phyloP scores from a whole-genome alignment of 805 yeast genomes.

The Metschnikowia henanensis region DNA sequence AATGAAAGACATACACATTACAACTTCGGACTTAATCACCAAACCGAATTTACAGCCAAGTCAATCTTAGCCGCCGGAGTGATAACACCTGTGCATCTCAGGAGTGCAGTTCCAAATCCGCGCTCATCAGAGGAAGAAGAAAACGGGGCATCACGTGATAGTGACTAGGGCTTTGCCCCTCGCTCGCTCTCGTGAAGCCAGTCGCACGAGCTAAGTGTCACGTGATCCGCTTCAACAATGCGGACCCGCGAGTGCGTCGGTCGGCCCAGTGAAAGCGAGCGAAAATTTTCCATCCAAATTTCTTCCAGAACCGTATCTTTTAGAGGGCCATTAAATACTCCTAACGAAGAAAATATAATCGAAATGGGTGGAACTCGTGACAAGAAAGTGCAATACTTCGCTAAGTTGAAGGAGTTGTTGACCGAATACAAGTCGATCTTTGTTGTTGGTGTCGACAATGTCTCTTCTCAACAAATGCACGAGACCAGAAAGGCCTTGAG shows the following conservation, averaged over 20 bases:
- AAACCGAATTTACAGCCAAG: too few relatives aligned
- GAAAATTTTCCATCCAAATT: constrained; percentile 11
- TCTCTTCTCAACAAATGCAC: constrained; percentile 99
- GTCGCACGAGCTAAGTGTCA: neutral
- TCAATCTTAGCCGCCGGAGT: too few relatives aligned
- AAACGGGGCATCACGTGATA: constrained; percentile 8
- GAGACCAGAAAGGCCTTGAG: constrained; percentile 97
- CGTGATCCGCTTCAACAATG: too few relatives aligned
- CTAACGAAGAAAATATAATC: constrained; percentile 71
- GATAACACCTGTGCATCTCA: too few relatives aligned
- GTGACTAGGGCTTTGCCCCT: constrained; percentile 5
- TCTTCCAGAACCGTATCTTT: constrained; percentile 15
- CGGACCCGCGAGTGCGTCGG: too few relatives aligned
- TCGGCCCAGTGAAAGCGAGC: constrained; percentile 4
- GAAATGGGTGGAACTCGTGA: constrained; percentile 99
- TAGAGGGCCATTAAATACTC: constrained; percentile 79
- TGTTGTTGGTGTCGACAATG: constrained; percentile 99
- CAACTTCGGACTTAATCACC: too few relatives aligned
- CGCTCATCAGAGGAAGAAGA: too few relatives aligned
- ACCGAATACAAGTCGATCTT: constrained; percentile 98
- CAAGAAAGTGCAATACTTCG: constrained; percentile 93
- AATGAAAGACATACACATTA: too few relatives aligned
- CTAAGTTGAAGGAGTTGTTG: constrained; percentile 91
- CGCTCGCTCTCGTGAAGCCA: neutral
- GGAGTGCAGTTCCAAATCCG: too few relatives aligned